These are phyloP conservation scores for Megacollybia marginata DNA, from an alignment of 768 basidiomycete genomes.

Conservation along the genomic window DNA sequence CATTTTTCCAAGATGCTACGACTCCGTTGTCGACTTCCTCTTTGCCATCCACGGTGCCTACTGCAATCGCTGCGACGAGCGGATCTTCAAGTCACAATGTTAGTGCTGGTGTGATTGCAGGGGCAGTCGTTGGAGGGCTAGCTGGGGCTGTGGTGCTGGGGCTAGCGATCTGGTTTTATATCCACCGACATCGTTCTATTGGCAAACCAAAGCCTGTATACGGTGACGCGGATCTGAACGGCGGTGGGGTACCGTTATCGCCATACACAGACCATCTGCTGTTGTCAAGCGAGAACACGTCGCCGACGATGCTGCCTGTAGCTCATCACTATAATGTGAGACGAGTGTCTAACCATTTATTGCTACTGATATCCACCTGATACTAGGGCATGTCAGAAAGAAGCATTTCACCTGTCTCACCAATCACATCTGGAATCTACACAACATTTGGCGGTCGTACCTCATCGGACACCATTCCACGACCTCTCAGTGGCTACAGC, in stretches of 20 bases:
- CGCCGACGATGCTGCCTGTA: constrained; percentile 3
- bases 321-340: constrained; percentile 9
- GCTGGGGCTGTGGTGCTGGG: constrained; percentile 32
- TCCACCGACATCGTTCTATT: constrained; percentile 16
- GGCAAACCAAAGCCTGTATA: background rate
- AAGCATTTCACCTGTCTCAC: constrained; percentile 11
- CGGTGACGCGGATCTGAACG: background rate
- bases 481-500: background rate
- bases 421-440: constrained; percentile 9
- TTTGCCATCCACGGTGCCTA: background rate
- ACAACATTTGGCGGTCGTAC: constrained; percentile 7
- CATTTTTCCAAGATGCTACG: background rate
- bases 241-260: background rate
- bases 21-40: background rate
- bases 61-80: background rate
- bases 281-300: background rate
- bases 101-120: constrained; percentile 54
- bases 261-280: no score
- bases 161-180: constrained; percentile 32
- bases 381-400: constrained; percentile 6
- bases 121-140: constrained; percentile 51
- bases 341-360: background rate
- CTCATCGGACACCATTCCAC: background rate
- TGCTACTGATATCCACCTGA: constrained; percentile 1
- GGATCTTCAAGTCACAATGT: constrained; percentile 6